These are phyloP conservation scores for Curvularia lunata DNA, from an alignment of 2,329 filamentous ascomycete species.

Conservation along the genomic window DNA sequence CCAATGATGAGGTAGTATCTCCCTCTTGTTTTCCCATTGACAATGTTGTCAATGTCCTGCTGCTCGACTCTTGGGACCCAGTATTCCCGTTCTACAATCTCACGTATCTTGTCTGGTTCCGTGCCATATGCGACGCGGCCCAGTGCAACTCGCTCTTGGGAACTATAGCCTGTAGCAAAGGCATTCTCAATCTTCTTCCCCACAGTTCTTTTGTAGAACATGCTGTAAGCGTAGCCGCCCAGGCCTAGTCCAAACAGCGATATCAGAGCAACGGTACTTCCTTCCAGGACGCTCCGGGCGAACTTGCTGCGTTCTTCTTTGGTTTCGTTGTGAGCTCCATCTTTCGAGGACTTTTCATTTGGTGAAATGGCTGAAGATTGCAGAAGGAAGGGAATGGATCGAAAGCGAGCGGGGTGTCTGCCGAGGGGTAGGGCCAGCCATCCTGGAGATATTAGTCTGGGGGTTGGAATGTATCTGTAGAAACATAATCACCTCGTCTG, in stretches of 20 bases:
- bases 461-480: no score
- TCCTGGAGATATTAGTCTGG: conserved; percentile 27
- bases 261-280: conserved; percentile 44
- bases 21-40: conserved; percentile 72
- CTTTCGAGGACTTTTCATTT: background rate
- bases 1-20: conserved; percentile 92
- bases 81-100: conserved; percentile 60
- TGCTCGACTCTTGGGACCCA: conserved; percentile 89
- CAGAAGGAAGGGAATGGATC: conserved; percentile 21
- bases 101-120: conserved; percentile 32
- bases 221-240: conserved; percentile 44
- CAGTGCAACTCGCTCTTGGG: conserved; percentile 42
- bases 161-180: conserved; percentile 43
- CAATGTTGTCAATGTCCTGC: conserved; percentile 76
- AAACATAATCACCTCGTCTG: conserved; percentile 26
- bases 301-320: conserved; percentile 40
- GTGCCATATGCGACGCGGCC: conserved; percentile 41
- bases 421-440: conserved; percentile 40
- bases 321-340: background rate
- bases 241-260: conserved; percentile 43
- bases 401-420: conserved; percentile 28
- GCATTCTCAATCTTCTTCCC: conserved; percentile 45
- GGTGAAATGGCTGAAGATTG: conserved; percentile 9
- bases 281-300: conserved; percentile 42
- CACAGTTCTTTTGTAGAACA: conserved; percentile 43